Evolutionary conservation across 2,329 filamentous ascomycete species (phyloP).

Genomic region (Pezizomycotina sp.): DNA sequence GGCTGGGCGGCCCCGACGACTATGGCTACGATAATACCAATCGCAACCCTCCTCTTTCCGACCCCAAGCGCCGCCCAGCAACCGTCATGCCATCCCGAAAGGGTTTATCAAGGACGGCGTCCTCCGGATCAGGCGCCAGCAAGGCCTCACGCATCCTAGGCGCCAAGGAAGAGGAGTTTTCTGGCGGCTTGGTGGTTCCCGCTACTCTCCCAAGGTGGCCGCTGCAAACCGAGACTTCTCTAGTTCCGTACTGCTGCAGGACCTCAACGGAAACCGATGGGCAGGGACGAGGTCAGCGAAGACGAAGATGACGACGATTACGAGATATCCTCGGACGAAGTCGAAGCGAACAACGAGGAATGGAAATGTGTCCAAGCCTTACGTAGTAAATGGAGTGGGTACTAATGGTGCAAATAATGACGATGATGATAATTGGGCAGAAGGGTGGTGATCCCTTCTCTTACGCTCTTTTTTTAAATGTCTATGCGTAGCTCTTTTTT

Average conservation of each 20-base stretch:
- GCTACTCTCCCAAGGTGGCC: conserved; percentile 14
- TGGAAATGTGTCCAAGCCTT: no score
- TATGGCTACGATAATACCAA: conserved; percentile 11
- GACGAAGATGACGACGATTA: conserved; percentile 11
- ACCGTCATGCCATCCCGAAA: no score
- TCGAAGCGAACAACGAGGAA: background rate
- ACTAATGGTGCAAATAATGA: no score
- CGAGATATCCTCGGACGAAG: conserved; percentile 10
- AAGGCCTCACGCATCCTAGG: conserved; percentile 14
- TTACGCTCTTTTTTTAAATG: no score
- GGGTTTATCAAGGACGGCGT: background rate
- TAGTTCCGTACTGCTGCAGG: conserved; percentile 10
- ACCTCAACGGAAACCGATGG: conserved; percentile 16
- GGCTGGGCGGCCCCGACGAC: conserved; percentile 15
- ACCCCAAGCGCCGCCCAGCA: no score
- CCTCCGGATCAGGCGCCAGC: conserved; percentile 9
- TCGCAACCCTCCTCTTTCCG: background rate
- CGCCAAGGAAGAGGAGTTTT: conserved; percentile 12
- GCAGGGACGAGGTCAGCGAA: conserved; percentile 11
- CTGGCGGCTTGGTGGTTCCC: conserved; percentile 11
- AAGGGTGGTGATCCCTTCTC: no score
- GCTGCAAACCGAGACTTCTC: conserved; percentile 13
- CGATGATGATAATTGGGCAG: no score
- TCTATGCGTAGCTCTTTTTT: no score
- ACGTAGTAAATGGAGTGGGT: no score